Evolutionary conservation across 805 yeast genomes (phyloP).

Genomic region (Candida manassasensis): DNA sequence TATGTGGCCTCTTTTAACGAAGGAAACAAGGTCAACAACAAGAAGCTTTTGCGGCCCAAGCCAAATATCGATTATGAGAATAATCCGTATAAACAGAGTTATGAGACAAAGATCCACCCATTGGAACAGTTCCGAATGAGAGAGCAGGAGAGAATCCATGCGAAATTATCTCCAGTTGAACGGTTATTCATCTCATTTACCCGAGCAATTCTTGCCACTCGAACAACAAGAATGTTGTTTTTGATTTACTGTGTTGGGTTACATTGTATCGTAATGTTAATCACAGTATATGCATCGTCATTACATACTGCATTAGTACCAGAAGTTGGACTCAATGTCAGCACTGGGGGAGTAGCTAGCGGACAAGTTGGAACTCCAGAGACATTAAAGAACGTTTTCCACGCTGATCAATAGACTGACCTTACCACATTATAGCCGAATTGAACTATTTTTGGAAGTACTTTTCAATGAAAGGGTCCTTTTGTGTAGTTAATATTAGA

Average conservation of each 20-base stretch:
- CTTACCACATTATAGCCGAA: too few relatives aligned
- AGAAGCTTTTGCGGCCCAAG: slow-evolving; percentile 24
- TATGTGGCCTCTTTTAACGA: slow-evolving; percentile 52
- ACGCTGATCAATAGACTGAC: slow-evolving; percentile 1
- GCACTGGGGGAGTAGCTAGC: slow-evolving; percentile 39
- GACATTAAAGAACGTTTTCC: slow-evolving; percentile 3
- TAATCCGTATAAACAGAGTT: slow-evolving; percentile 52
- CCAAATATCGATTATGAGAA: slow-evolving; percentile 49
- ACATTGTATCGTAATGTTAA: slow-evolving; percentile 67
- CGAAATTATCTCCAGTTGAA: slow-evolving; percentile 73
- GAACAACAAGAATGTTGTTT: slow-evolving; percentile 67
- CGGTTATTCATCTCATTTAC: slow-evolving; percentile 71
- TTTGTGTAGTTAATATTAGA: too few relatives aligned
- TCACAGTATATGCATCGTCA: slow-evolving; percentile 52
- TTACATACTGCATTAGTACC: slow-evolving; percentile 43
- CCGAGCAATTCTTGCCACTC: slow-evolving; percentile 68
- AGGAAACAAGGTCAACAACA: neutral
- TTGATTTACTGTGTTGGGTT: slow-evolving; percentile 68
- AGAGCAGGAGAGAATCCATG: slow-evolving; percentile 71
- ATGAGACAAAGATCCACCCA: slow-evolving; percentile 78
- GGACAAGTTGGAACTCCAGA: slow-evolving; percentile 11
- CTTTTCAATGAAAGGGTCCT: too few relatives aligned
- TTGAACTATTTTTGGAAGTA: too few relatives aligned
- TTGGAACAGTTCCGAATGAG: slow-evolving; percentile 74
- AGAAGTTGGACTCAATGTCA: slow-evolving; percentile 37